phyloP scores from a whole-genome alignment of 148 eudicot genomes.

The Gaultheria prostrata region DNA sequence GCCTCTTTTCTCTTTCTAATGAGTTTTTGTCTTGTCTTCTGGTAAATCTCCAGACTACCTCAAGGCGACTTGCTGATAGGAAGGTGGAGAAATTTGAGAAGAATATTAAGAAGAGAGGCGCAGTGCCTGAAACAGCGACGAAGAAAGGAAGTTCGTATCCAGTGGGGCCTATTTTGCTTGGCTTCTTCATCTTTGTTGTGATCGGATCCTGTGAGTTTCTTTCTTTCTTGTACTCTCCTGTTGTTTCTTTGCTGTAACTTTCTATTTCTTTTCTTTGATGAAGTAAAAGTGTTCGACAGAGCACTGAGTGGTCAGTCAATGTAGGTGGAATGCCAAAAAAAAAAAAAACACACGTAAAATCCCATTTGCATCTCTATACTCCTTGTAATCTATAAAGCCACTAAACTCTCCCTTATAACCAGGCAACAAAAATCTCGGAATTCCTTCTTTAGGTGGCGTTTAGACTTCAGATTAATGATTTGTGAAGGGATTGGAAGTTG shows the following conservation, averaged over 20 bases:
- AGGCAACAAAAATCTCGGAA: not conserved
- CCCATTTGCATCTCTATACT: not conserved
- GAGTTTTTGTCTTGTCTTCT: not conserved
- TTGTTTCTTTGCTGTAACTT: not conserved
- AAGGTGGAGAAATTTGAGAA: conserved; percentile 59
- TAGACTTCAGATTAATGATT: not conserved
- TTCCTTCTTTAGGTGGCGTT: not conserved
- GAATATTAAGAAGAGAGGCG: conserved; percentile 56
- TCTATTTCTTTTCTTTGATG: not conserved
- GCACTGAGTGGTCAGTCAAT: not conserved
- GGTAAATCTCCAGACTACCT: conserved; percentile 45
- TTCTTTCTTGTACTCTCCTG: not conserved
- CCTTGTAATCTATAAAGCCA: not conserved
- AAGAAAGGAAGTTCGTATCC: conserved; percentile 57
- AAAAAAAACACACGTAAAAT: not conserved
- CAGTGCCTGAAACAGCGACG: conserved; percentile 36
- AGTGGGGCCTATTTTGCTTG: conserved; percentile 57
- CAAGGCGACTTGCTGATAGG: conserved; percentile 57
- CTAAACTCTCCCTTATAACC: not conserved
- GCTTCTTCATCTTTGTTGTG: conserved; percentile 65
- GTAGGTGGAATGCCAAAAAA: not conserved
- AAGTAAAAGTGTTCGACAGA: not conserved
- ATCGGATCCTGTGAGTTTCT: conserved; percentile 58
- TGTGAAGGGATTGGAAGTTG: not conserved
- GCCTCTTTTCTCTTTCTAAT: not conserved